These are phyloP conservation scores for Nemania sp. DNA, from an alignment of 2,329 filamentous ascomycete genomes.

Conservation along the genomic window DNA sequence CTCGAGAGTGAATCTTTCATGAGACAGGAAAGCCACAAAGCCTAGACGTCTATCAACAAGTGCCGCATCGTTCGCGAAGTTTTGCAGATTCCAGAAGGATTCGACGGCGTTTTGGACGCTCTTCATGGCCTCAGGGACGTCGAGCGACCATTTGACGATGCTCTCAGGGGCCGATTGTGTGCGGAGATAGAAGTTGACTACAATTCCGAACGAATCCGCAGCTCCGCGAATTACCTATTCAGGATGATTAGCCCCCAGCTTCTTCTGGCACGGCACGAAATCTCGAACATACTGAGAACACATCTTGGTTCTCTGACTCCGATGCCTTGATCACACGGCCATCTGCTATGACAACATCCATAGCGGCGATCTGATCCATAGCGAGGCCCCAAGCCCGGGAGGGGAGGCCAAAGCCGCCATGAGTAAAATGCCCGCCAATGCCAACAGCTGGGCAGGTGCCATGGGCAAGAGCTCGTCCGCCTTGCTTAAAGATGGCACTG, in stretches of 20 bases:
- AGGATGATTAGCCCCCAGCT: background rate
- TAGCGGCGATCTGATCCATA: conserved; percentile 54
- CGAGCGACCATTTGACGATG: conserved; percentile 44
- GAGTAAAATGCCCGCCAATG: conserved; percentile 51
- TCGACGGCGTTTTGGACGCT: conserved; percentile 28
- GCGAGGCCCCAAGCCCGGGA: conserved; percentile 56
- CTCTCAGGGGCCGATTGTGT: conserved; percentile 41
- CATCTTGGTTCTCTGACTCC: conserved; percentile 27
- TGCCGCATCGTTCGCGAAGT: conserved; percentile 41
- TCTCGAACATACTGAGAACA: conserved; percentile 37
- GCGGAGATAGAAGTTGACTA: conserved; percentile 43
- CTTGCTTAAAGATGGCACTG: conserved; percentile 41
- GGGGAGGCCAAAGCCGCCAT: conserved; percentile 51
- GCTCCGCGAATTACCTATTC: conserved; percentile 47
- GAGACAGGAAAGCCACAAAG: conserved; percentile 34
- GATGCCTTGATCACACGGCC: conserved; percentile 31
- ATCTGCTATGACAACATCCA: conserved; percentile 51
- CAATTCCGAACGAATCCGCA: conserved; percentile 47
- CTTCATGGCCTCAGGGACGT: conserved; percentile 22
- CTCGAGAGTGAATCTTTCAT: conserved; percentile 35
- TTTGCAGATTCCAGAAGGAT: conserved; percentile 36
- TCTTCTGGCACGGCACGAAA: background rate
- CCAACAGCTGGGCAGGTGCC: conserved; percentile 53
- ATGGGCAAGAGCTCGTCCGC: conserved; percentile 47
- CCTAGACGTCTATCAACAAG: conserved; percentile 40